These are phyloP conservation scores for Handroanthus guayacan DNA, from an alignment of 257 asterid genomes.

Conservation along the genomic window DNA sequence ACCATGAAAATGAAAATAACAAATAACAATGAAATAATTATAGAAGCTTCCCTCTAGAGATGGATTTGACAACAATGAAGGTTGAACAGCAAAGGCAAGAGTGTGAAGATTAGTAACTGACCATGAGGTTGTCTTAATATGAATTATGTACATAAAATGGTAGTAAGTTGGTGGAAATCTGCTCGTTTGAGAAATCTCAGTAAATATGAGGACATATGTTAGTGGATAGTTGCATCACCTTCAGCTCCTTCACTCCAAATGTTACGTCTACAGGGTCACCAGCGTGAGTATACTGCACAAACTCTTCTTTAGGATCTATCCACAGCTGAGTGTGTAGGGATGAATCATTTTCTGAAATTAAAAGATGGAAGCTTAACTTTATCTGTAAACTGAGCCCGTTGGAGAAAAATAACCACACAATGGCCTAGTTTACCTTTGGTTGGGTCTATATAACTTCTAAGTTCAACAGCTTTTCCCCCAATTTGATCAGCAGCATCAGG, in stretches of 20 bases:
- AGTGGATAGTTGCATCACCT: constrained; percentile 56
- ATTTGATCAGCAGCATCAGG: constrained; percentile 74
- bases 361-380: constrained; percentile 34
- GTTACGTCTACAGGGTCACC: constrained; percentile 94
- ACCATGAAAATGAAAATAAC: too few species aligned
- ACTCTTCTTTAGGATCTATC: constrained; percentile 97
- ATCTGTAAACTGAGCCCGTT: constrained; percentile 17
- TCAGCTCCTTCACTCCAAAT: constrained; percentile 92
- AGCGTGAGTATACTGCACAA: constrained; percentile 80
- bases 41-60: background rate
- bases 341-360: constrained; percentile 83
- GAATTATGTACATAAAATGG: background rate
- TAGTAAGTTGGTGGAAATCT: constrained; percentile 25
- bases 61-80: constrained; percentile 15
- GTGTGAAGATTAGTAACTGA: constrained; percentile 1
- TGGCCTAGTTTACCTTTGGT: constrained; percentile 68
- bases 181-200: constrained; percentile 30
- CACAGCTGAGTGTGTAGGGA: constrained; percentile 94
- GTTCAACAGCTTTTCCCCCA: constrained; percentile 96
- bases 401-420: constrained; percentile 22
- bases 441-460: constrained; percentile 95
- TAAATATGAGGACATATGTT: constrained; percentile 18
- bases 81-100: constrained; percentile 27
- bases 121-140: constrained; percentile 10
- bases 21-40: background rate